Evolutionary conservation across 2,329 filamentous ascomycete species (phyloP), one percentile per base, ranked within the genome.

Genomic region (Exophiala aquamarina): DNA sequence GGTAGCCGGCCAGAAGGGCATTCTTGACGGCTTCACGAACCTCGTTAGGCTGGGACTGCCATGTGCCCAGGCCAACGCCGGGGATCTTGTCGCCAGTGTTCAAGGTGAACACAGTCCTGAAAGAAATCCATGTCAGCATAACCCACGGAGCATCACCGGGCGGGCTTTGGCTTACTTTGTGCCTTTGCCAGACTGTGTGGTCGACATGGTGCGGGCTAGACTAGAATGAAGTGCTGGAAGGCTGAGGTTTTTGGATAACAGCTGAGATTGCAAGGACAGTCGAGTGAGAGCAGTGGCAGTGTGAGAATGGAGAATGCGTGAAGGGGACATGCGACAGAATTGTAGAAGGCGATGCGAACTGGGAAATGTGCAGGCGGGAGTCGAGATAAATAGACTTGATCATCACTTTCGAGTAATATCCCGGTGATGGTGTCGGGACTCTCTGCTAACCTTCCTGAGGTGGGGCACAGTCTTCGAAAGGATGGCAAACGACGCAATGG

Each of bases 41-140:
- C 67, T 88, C 78, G 57, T 79, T 79, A 46, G 84, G 82, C 61
- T 76, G 66, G 39, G 86, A 88, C 63, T 89, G 86, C 86, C 87
- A 91, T 46, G 87, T 91, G 47, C 87, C 87, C 36, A 91, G 76
- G 52, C 86, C 87, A 56, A 91, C 69, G 59, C 83, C 83, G 47
- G 86, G 62, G 44, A 64, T 59, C 44, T 62, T 62, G 26, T 60
- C 62, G 33, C 68, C 68, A 14, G 66, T 70, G 55, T 70, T 70
- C 49, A 70, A 61, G 41, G 58, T 61, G 47, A 62, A 65, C 48
- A 58, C 50, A 32, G 53, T 59, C 47, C 52, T 57, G 18, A 44
- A 26, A 23, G 17, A 21, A 9, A 29, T 29, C 26, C 5, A 14
- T 34, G 38, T 50, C n/a, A 50, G 42, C 37, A 40, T 15, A 18